Evolutionary conservation across 2,329 filamentous ascomycete species (phyloP).

Genomic region (Pseudogymnoascus pannorum): DNA sequence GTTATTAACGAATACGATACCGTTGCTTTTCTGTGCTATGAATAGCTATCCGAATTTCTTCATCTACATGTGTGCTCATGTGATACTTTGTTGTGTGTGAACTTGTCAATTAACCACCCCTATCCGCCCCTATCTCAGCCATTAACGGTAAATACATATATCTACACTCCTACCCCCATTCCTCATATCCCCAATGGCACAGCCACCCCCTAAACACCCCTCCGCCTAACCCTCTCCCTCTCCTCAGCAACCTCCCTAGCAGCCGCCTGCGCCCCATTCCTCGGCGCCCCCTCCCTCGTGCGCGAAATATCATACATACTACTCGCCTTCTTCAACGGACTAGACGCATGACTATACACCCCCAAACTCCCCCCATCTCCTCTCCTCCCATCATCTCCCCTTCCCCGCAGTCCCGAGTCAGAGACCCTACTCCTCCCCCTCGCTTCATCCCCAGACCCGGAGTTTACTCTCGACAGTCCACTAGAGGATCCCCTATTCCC

Average conservation of each 20-base stretch:
- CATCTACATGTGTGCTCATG: too few relatives aligned
- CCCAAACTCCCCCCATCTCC: slow-evolving; percentile 73
- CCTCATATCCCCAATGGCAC: too few relatives aligned
- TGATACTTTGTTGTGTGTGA: too few relatives aligned
- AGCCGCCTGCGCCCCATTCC: slow-evolving; percentile 57
- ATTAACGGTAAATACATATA: too few relatives aligned
- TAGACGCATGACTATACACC: slow-evolving; percentile 70
- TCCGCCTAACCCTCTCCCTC: slow-evolving; percentile 20
- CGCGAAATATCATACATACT: slow-evolving; percentile 52
- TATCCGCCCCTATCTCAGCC: neutral
- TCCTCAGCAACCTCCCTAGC: slow-evolving; percentile 24
- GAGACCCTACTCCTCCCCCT: neutral
- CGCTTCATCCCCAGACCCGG: neutral
- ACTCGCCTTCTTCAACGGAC: slow-evolving; percentile 71
- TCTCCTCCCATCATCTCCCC: slow-evolving; percentile 12
- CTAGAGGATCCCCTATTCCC: too few relatives aligned
- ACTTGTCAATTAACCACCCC: neutral
- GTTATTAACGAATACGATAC: neutral
- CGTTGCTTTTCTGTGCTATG: neutral
- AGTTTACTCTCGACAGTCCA: too few relatives aligned
- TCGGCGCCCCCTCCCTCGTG: slow-evolving; percentile 36
- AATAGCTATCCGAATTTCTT: neutral
- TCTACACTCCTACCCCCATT: neutral
- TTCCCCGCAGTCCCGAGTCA: slow-evolving; percentile 13
- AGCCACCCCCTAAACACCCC: slow-evolving; percentile 12